These are phyloP conservation scores for Trichoderma guizhouense DNA, from an alignment of 2,329 filamentous ascomycete genomes.

Conservation along the genomic window DNA sequence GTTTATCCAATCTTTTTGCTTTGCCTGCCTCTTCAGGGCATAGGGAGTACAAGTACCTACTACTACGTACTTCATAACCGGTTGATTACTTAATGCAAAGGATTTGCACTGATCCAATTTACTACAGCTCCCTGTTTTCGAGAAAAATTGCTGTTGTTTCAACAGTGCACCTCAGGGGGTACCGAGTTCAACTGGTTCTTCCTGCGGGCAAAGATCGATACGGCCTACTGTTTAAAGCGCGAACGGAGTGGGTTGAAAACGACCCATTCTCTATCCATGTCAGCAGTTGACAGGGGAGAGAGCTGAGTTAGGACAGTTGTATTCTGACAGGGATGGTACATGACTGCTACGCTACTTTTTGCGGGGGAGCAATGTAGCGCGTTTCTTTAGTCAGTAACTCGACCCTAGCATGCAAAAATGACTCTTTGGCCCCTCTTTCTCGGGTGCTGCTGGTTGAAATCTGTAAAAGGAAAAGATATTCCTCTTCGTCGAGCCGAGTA, in stretches of 20 bases:
- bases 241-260: background rate
- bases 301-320: background rate
- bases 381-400: background rate
- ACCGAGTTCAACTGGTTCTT: background rate
- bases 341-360: background rate
- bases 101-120: background rate
- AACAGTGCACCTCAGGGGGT: background rate
- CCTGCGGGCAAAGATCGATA: background rate
- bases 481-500: background rate
- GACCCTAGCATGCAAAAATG: background rate
- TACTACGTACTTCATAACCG: background rate
- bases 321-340: background rate
- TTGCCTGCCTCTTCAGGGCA: background rate
- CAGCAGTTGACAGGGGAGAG: background rate
- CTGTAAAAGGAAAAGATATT: background rate
- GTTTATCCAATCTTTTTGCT: background rate
- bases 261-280: background rate
- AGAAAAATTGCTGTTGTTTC: background rate
- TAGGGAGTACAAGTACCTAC: background rate
- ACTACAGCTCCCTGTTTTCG: background rate
- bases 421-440: background rate
- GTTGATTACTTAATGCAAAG: background rate
- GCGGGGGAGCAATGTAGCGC: background rate
- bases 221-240: background rate
- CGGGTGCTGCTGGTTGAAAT: background rate